Percentiles rank a stretch among this genome's conserved stretches.
Evolutionary conservation across 176 grass and related monocot species (phyloP).

Genomic region (Rhynchospora breviuscula): DNA sequence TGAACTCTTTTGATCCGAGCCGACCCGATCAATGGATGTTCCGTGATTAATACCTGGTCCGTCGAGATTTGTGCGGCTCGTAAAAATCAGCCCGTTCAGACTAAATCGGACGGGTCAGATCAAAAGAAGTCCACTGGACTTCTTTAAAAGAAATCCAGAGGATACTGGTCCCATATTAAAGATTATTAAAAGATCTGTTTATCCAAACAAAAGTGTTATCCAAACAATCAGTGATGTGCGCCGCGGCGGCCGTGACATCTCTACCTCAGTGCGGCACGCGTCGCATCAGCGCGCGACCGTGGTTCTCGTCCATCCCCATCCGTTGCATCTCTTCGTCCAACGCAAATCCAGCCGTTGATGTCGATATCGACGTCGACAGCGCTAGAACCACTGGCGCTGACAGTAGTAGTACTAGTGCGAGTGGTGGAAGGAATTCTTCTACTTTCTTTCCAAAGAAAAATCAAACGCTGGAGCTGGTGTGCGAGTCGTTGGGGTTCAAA

Average conservation of each 20-base stretch:
- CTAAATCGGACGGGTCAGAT: too few relatives aligned
- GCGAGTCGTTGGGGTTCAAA: slow-evolving; percentile 81
- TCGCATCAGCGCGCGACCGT: slow-evolving; percentile 29
- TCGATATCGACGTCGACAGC: not conserved
- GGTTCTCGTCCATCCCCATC: slow-evolving; percentile 12
- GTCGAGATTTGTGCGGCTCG: too few relatives aligned
- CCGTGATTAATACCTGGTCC: too few relatives aligned
- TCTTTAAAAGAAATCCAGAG: too few relatives aligned
- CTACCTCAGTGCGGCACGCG: slow-evolving; percentile 24
- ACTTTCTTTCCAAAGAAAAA: slow-evolving; percentile 72
- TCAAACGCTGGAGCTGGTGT: slow-evolving; percentile 75
- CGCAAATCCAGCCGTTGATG: slow-evolving; percentile 2
- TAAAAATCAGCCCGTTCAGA: too few relatives aligned
- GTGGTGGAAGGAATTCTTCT: not conserved
- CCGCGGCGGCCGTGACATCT: slow-evolving; percentile 28
- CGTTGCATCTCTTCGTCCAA: slow-evolving; percentile 15
- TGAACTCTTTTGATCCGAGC: too few relatives aligned
- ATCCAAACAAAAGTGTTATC: not conserved
- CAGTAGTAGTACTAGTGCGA: not conserved
- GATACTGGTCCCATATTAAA: too few relatives aligned
- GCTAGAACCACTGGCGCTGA: not conserved
- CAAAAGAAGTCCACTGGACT: too few relatives aligned
- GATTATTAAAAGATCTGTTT: not conserved
- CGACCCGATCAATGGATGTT: too few relatives aligned
- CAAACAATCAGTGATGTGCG: slow-evolving; percentile 14